Percentiles rank a stretch among this genome's conserved stretches.
phyloP scores from a whole-genome alignment of 2,329 filamentous ascomycete genomes.

The Orbilia oligospora region DNA sequence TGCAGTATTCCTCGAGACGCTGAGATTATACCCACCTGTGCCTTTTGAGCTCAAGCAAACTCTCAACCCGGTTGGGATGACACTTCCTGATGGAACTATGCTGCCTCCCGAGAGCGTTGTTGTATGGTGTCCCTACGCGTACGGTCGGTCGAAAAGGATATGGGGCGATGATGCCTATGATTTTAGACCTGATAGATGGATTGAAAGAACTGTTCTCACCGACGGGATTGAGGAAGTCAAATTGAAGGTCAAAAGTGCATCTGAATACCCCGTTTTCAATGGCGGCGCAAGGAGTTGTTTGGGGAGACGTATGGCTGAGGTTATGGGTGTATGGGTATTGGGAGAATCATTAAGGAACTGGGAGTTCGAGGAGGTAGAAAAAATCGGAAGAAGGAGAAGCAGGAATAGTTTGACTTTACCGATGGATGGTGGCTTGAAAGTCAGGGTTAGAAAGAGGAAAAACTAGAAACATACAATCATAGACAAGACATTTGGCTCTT shows the following conservation, averaged over 20 bases:
- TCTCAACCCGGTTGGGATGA: slow-evolving; percentile 65
- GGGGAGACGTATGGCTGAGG: slow-evolving; percentile 56
- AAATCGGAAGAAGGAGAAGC: slow-evolving; percentile 53
- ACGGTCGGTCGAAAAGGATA: slow-evolving; percentile 72
- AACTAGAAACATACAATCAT: neutral
- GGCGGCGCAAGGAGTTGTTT: slow-evolving; percentile 58
- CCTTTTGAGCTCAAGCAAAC: slow-evolving; percentile 78
- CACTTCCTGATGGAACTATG: slow-evolving; percentile 73
- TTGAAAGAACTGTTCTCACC: slow-evolving; percentile 6
- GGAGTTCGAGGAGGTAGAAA: slow-evolving; percentile 56
- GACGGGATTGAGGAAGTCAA: slow-evolving; percentile 24
- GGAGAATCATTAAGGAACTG: slow-evolving; percentile 51
- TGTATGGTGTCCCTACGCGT: slow-evolving; percentile 77
- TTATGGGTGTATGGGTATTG: slow-evolving; percentile 59
- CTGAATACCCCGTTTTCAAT: slow-evolving; percentile 57
- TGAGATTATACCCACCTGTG: slow-evolving; percentile 76
- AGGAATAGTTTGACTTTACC: slow-evolving; percentile 56
- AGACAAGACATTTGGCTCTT: neutral
- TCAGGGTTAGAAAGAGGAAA: slow-evolving; percentile 40
- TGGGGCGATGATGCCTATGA: slow-evolving; percentile 67
- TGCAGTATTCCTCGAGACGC: slow-evolving; percentile 75
- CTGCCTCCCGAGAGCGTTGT: slow-evolving; percentile 73
- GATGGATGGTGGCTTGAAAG: slow-evolving; percentile 56
- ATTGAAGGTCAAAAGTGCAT: slow-evolving; percentile 39
- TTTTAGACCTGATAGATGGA: slow-evolving; percentile 69